Percentiles rank a stretch among this genome's conserved stretches.
These are phyloP conservation scores for Acanthamoeba sp. DNA, from an alignment of 208 protist genomes.

Conservation along the genomic window DNA sequence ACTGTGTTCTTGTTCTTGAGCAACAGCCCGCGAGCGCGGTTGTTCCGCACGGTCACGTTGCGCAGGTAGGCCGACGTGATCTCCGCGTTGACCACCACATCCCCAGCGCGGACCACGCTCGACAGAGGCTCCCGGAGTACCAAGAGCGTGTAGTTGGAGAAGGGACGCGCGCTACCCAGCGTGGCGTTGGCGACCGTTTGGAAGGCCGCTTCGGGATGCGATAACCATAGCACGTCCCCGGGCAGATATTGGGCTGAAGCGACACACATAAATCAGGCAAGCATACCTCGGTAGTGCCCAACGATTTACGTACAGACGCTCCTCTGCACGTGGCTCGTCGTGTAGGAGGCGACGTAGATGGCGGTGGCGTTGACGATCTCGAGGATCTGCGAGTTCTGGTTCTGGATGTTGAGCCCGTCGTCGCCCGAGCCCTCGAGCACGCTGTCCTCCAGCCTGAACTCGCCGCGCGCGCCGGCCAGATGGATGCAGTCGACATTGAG, in stretches of 20 bases:
- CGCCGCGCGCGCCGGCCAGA: neutral
- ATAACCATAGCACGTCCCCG: neutral
- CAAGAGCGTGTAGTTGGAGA: neutral
- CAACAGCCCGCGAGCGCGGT: neutral
- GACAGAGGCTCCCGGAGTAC: neutral
- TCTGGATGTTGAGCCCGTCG: conserved; percentile 24
- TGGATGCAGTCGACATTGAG: neutral
- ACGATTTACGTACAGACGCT: neutral
- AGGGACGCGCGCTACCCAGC: neutral
- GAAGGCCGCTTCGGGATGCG: neutral
- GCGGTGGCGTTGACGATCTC: neutral
- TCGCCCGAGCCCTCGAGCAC: conserved; percentile 12
- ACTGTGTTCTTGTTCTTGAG: conserved; percentile 25
- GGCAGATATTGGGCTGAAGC: neutral
- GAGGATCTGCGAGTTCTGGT: neutral
- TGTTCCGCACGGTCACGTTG: conserved; percentile 28
- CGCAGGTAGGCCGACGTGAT: conserved; percentile 2
- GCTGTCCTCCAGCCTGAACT: neutral
- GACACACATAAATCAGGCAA: too few relatives aligned
- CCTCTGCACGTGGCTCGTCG: neutral
- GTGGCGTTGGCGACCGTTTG: neutral
- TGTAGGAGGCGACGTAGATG: neutral
- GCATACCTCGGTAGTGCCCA: too few relatives aligned
- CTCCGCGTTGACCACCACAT: conserved; percentile 8
- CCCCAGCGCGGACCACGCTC: neutral